Percentiles rank a stretch among this genome's conserved stretches.
Conservation (phyloP, 179 eudicot species). For the Heliamphora pulchella region DNA sequence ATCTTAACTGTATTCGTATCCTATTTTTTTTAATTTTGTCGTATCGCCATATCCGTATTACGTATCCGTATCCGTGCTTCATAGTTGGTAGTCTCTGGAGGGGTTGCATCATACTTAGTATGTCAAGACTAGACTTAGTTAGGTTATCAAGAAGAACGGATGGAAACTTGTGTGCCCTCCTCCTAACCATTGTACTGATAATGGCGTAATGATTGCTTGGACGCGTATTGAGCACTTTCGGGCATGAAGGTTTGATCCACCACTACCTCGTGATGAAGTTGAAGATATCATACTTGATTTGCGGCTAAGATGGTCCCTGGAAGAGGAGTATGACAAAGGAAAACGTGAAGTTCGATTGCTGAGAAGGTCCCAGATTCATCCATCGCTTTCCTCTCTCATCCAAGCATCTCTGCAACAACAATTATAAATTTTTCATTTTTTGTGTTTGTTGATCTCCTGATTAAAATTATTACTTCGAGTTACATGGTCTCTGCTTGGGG, state of each 20-base stretch:
- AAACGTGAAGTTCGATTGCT: constrained; percentile 83
- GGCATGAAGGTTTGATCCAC: constrained; percentile 89
- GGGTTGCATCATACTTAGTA: constrained; percentile 90
- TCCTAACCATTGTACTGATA: constrained; percentile 94
- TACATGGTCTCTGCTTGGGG: neutral
- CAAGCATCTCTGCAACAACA: constrained; percentile 50
- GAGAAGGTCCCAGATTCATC: constrained; percentile 74
- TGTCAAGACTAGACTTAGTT: constrained; percentile 67
- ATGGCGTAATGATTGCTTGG: constrained; percentile 99
- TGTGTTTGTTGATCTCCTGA: neutral
- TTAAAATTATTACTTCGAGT: neutral
- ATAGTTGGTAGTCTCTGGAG: constrained; percentile 75
- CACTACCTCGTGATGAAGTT: constrained; percentile 71
- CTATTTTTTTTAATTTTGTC: neutral
- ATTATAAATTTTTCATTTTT: neutral
- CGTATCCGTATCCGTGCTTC: no score
- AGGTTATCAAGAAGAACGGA: constrained; percentile 47
- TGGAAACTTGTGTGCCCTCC: constrained; percentile 91
- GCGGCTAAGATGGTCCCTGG: constrained; percentile 94
- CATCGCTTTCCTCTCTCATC: constrained; percentile 79
- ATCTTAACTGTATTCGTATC: no score
- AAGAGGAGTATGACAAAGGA: constrained; percentile 85
- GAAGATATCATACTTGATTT: constrained; percentile 70
- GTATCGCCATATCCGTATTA: no score
- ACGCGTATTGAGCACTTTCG: constrained; percentile 88